phyloP scores from a whole-genome alignment of 2,329 filamentous ascomycete genomes.

The Sarocladium strictum region DNA sequence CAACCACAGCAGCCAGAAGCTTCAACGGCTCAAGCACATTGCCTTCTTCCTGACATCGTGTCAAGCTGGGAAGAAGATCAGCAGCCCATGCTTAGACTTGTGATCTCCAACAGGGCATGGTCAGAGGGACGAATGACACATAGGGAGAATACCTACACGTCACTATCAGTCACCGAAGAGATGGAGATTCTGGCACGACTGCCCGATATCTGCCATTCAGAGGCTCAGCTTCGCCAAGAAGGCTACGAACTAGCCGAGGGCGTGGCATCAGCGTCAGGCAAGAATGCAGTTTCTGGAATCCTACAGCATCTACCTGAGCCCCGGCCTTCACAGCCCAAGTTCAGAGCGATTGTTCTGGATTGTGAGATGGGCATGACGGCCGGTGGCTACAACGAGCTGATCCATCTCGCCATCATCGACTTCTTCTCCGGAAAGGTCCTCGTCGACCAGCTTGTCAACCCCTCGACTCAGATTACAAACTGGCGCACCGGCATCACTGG shows the following conservation, averaged over 20 bases:
- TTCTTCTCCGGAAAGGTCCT: conserved; percentile 11
- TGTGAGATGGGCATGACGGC: conserved; percentile 9
- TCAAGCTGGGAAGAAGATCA: neutral
- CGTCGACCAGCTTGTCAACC: neutral
- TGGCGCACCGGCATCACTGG: conserved; percentile 9
- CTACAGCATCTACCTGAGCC: neutral
- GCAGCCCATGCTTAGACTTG: neutral
- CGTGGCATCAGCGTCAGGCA: neutral
- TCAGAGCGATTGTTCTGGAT: neutral
- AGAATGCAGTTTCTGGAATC: neutral
- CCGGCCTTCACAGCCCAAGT: neutral
- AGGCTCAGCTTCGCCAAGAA: neutral
- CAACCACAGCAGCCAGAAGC: too few species aligned
- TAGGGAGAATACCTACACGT: neutral
- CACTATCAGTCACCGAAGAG: neutral
- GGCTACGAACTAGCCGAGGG: neutral
- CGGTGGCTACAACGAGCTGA: conserved; percentile 2
- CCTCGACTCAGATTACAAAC: conserved; percentile 2
- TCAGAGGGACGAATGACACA: too few species aligned
- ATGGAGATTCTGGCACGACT: neutral
- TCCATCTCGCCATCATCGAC: conserved; percentile 2
- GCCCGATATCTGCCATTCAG: neutral
- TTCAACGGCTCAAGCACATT: too few species aligned
- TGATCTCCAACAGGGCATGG: too few species aligned
- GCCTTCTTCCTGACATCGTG: too few species aligned